Evolutionary conservation across 2,329 filamentous ascomycete species (phyloP).

Genomic region (Curvularia lunata): DNA sequence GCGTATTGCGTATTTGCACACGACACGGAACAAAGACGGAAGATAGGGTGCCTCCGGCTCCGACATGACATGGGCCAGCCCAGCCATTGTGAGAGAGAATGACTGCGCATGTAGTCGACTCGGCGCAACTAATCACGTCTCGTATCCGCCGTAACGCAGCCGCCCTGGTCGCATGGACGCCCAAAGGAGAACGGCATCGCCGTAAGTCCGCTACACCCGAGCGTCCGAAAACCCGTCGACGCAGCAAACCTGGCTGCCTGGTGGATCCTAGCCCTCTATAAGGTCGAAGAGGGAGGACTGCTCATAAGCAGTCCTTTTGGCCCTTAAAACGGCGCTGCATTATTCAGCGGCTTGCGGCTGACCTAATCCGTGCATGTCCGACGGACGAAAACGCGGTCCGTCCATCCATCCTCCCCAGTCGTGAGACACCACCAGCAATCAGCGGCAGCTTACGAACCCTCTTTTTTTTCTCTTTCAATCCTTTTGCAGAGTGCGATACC

Average conservation of each 20-base stretch:
- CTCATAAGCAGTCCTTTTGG: constrained; percentile 14
- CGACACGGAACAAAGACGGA: neutral
- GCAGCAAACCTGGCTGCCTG: constrained; percentile 21
- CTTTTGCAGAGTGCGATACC: neutral
- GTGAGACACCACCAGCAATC: constrained; percentile 9
- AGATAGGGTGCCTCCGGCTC: neutral
- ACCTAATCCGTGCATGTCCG: constrained; percentile 18
- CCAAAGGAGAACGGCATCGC: constrained; percentile 10
- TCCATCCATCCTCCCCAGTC: constrained; percentile 7
- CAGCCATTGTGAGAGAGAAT: neutral
- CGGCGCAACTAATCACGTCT: neutral
- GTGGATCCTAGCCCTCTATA: constrained; percentile 2
- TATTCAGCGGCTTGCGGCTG: constrained; percentile 24
- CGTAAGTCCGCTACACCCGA: constrained; percentile 5
- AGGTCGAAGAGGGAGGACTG: constrained; percentile 4
- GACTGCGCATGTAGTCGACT: neutral
- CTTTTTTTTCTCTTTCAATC: constrained; percentile 10
- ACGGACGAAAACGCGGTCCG: constrained; percentile 25
- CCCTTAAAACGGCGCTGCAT: constrained; percentile 8
- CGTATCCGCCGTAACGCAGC: neutral
- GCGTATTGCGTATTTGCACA: neutral
- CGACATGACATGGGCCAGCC: neutral
- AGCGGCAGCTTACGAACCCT: constrained; percentile 9
- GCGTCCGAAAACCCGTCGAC: constrained; percentile 1
- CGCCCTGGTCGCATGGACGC: constrained; percentile 7